A percentile compares a stretch with the other conserved stretches of the same genome.
Evolutionary conservation across 345 rosid species (phyloP).

Genomic region (Pugionium dolabratum): DNA sequence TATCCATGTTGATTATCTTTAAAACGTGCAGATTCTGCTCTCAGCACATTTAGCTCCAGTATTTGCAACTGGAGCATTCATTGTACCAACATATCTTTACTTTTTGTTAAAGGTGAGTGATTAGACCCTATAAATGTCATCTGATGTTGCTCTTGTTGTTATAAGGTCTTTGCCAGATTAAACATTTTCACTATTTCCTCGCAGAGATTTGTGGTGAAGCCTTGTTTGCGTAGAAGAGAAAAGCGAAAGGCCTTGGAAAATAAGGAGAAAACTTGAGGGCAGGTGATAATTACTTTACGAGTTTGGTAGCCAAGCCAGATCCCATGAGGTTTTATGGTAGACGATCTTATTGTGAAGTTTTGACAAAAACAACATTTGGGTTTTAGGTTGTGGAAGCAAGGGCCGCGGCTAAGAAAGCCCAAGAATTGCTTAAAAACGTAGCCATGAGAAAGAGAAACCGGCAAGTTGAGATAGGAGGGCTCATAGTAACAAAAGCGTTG

Average conservation of each 20-base stretch:
- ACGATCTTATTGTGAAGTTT: neutral
- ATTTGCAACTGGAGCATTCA: constrained; percentile 78
- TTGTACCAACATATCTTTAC: constrained; percentile 81
- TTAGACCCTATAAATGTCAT: constrained; percentile 14
- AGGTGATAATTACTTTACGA: constrained; percentile 52
- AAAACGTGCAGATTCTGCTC: constrained; percentile 75
- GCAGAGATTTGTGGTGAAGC: constrained; percentile 83
- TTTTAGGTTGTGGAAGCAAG: constrained; percentile 74
- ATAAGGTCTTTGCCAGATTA: constrained; percentile 9
- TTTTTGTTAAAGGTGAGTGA: constrained; percentile 76
- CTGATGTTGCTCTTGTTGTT: constrained; percentile 1
- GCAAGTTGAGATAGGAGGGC: constrained; percentile 70
- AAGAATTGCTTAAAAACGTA: constrained; percentile 71
- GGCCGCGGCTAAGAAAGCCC: constrained; percentile 77
- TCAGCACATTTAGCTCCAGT: constrained; percentile 56
- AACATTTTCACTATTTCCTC: constrained; percentile 11
- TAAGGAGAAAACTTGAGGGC: constrained; percentile 62
- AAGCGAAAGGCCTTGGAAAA: constrained; percentile 70
- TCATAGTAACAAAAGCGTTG: constrained; percentile 69
- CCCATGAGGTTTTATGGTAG: neutral
- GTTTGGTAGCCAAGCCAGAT: constrained; percentile 2
- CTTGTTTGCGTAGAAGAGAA: constrained; percentile 68
- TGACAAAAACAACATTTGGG: neutral
- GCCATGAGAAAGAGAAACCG: constrained; percentile 74
- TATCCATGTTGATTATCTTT: constrained; percentile 26